These are phyloP conservation scores for Ophiostoma tasmaniense DNA, from an alignment of 2,329 filamentous ascomycete species.

Conservation along the genomic window DNA sequence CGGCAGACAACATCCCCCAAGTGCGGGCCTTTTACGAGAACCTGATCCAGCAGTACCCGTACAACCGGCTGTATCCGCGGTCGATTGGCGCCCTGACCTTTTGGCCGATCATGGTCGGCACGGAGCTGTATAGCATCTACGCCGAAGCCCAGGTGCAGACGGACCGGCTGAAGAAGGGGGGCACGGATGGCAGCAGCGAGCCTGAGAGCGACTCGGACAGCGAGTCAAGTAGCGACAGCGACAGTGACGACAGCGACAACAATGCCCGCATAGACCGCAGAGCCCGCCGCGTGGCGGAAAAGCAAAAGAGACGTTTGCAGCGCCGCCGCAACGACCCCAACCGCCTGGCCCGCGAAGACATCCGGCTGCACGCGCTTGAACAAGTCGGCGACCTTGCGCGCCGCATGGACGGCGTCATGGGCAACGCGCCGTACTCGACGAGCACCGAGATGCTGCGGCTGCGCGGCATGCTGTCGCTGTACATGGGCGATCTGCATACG, in stretches of 20 bases:
- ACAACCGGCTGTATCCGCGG: constrained; percentile 51
- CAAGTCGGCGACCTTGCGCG: constrained; percentile 55
- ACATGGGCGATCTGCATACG: constrained; percentile 60
- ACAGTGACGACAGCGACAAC: constrained; percentile 16
- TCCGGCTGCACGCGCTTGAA: constrained; percentile 45
- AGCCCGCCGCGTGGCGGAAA: neutral
- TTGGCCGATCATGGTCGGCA: constrained; percentile 69
- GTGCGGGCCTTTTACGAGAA: constrained; percentile 62
- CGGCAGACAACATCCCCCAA: constrained; percentile 36
- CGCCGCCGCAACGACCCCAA: constrained; percentile 19
- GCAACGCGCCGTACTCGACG: constrained; percentile 60
- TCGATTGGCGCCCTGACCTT: constrained; percentile 63
- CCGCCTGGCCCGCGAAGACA: constrained; percentile 28
- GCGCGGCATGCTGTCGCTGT: constrained; percentile 65
- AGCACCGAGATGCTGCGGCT: constrained; percentile 59
- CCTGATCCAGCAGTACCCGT: constrained; percentile 68
- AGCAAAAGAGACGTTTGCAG: neutral
- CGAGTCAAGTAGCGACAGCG: neutral
- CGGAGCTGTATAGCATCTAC: constrained; percentile 71
- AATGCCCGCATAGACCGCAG: neutral
- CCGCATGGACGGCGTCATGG: constrained; percentile 63
- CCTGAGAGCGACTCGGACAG: constrained; percentile 16
- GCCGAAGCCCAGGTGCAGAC: constrained; percentile 45
- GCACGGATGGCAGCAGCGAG: neutral
- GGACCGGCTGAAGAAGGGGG: constrained; percentile 26